Evolutionary conservation across 352 stramenopile genomes (phyloP).

Genomic region (Globisporangium solare): DNA sequence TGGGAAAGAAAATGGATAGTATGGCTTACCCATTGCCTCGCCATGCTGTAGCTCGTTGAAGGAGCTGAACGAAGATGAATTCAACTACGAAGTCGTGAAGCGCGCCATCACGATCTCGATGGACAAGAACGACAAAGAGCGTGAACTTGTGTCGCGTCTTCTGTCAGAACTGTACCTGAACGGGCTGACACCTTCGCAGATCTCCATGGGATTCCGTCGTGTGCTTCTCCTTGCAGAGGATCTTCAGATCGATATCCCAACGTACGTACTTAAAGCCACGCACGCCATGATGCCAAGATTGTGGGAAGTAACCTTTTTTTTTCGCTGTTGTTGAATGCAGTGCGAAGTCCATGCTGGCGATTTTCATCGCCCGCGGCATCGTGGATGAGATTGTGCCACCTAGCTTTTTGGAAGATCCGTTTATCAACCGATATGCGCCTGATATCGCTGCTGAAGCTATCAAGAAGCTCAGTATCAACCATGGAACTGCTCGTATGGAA

Average conservation of each 20-base stretch:
- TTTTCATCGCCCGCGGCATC: constrained; percentile 96
- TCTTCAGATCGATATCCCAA: constrained; percentile 94
- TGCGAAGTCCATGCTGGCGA: constrained; percentile 90
- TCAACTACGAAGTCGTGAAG: constrained; percentile 94
- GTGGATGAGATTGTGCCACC: constrained; percentile 98
- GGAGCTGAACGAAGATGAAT: constrained; percentile 66
- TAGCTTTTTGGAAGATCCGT: constrained; percentile 95
- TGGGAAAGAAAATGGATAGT: not conserved
- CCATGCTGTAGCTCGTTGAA: constrained; percentile 44
- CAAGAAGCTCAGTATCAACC: constrained; percentile 95
- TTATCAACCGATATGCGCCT: constrained; percentile 92
- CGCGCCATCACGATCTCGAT: constrained; percentile 93
- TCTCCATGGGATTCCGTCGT: constrained; percentile 93
- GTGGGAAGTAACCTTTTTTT: not conserved
- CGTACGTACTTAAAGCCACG: constrained; percentile 19
- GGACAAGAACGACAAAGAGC: constrained; percentile 91
- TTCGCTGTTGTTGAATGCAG: constrained; percentile 11
- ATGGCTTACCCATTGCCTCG: not conserved
- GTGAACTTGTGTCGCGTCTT: constrained; percentile 90
- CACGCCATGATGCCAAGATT: not conserved
- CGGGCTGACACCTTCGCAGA: constrained; percentile 66
- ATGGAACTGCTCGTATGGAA: constrained; percentile 93
- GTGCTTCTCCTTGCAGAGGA: constrained; percentile 96
- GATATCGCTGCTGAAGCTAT: constrained; percentile 95
- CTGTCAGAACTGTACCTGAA: constrained; percentile 93